Evolutionary conservation across 805 yeast genomes (phyloP).

Genomic region (Metahyphopichia silvanorum): DNA sequence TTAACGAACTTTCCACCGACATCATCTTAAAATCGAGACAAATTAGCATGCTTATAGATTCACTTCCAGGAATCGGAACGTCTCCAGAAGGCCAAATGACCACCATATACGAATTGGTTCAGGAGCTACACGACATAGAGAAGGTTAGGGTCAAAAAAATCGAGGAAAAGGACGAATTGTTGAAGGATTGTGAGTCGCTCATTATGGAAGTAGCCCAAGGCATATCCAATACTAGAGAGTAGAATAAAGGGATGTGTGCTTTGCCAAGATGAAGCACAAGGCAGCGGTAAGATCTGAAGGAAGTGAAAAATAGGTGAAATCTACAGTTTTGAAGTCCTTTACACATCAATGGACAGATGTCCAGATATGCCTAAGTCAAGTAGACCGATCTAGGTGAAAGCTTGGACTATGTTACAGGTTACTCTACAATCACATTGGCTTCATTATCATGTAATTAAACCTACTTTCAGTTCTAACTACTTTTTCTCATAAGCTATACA

Average conservation of each 20-base stretch:
- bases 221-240: constrained; percentile 39
- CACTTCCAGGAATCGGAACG: constrained; percentile 90
- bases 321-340: too few species aligned
- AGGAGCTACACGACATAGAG: constrained; percentile 61
- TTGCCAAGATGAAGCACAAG: too few species aligned
- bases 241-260: background rate
- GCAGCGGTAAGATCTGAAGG: too few species aligned
- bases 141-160: constrained; percentile 53
- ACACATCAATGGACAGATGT: too few species aligned
- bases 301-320: too few species aligned
- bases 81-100: constrained; percentile 70
- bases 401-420: too few species aligned
- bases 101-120: constrained; percentile 58
- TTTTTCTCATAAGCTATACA: constrained; percentile 26
- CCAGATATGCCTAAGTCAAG: too few species aligned
- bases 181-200: constrained; percentile 61
- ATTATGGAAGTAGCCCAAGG: constrained; percentile 60
- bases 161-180: constrained; percentile 58
- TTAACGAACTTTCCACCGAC: constrained; percentile 79
- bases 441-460: too few species aligned
- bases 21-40: constrained; percentile 83
- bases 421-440: too few species aligned
- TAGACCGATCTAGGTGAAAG: too few species aligned
- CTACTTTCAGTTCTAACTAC: background rate
- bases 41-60: constrained; percentile 77